Percentiles rank a stretch among this genome's conserved stretches.
These are phyloP conservation scores for Penicillium tannophilum DNA, from an alignment of 495 filamentous ascomycete species.

Conservation along the genomic window DNA sequence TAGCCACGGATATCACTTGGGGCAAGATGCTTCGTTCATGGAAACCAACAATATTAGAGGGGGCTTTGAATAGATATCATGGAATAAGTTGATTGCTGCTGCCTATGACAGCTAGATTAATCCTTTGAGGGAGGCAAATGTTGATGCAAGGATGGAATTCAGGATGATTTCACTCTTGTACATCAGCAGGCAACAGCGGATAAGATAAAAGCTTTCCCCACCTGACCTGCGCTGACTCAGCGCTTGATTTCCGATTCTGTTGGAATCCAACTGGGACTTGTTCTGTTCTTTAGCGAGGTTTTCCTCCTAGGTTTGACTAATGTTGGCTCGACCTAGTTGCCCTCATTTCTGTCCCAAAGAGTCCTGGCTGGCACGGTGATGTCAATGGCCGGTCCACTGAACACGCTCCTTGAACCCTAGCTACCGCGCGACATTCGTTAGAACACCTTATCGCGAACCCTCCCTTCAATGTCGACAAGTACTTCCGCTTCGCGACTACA, in stretches of 20 bases:
- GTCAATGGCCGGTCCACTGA: slow-evolving; percentile 29
- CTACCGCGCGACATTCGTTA: slow-evolving; percentile 4
- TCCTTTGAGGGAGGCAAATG: neutral
- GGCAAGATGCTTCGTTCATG: neutral
- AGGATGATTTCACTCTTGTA: slow-evolving; percentile 5
- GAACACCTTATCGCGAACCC: neutral
- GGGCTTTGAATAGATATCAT: slow-evolving; percentile 9
- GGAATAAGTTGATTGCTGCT: slow-evolving; percentile 14
- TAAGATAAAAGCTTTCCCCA: slow-evolving; percentile 24
- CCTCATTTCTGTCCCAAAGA: neutral
- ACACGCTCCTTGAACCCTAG: slow-evolving; percentile 15
- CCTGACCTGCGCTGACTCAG: slow-evolving; percentile 22
- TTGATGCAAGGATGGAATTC: slow-evolving; percentile 7
- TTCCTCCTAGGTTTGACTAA: neutral
- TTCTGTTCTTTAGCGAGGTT: neutral
- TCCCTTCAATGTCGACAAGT: slow-evolving; percentile 32
- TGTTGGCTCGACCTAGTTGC: neutral
- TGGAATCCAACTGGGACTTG: neutral
- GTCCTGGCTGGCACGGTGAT: slow-evolving; percentile 9
- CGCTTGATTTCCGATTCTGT: neutral
- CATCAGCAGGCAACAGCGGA: slow-evolving; percentile 26
- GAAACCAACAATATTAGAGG: neutral
- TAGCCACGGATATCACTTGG: slow-evolving; percentile 5
- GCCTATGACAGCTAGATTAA: slow-evolving; percentile 9
- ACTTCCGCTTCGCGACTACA: slow-evolving; percentile 33